Evolutionary conservation across 2,329 filamentous ascomycete species (phyloP).

Genomic region (Alternaria arbusti): DNA sequence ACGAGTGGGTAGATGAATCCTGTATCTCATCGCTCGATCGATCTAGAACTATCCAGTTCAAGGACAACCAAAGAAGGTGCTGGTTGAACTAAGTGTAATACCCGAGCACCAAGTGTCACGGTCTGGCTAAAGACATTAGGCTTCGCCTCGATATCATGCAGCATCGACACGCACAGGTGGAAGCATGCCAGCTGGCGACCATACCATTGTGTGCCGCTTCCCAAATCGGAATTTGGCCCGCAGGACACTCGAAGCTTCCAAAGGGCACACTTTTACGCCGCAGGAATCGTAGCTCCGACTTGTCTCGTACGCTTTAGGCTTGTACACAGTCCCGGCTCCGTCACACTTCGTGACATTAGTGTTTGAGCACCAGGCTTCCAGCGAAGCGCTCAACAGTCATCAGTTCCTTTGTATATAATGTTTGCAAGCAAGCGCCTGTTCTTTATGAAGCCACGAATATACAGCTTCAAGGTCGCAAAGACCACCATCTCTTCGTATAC

Average conservation of each 20-base stretch:
- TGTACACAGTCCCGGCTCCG: background rate
- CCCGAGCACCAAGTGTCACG: background rate
- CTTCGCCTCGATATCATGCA: background rate
- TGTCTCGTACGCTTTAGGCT: background rate
- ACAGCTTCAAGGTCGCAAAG: background rate
- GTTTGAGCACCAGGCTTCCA: constrained; percentile 4
- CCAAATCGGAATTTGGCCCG: background rate
- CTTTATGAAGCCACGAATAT: background rate
- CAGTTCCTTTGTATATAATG: constrained; percentile 1
- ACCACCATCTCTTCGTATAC: background rate
- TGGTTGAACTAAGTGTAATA: background rate
- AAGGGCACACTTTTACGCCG: background rate
- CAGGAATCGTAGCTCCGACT: background rate
- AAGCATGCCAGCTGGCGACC: background rate
- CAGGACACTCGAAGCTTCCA: background rate
- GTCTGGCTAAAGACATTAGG: background rate
- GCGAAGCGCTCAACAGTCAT: constrained; percentile 9
- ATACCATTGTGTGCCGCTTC: background rate
- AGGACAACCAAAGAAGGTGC: background rate
- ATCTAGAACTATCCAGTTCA: background rate
- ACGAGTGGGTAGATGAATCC: constrained; percentile 25
- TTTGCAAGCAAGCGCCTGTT: background rate
- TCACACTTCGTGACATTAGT: background rate
- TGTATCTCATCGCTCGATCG: background rate
- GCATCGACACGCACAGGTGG: background rate